A percentile compares a stretch with the other conserved stretches of the same genome.
Evolutionary conservation across 2,329 filamentous ascomycete species (phyloP).

Genomic region (Exophiala aquamarina): DNA sequence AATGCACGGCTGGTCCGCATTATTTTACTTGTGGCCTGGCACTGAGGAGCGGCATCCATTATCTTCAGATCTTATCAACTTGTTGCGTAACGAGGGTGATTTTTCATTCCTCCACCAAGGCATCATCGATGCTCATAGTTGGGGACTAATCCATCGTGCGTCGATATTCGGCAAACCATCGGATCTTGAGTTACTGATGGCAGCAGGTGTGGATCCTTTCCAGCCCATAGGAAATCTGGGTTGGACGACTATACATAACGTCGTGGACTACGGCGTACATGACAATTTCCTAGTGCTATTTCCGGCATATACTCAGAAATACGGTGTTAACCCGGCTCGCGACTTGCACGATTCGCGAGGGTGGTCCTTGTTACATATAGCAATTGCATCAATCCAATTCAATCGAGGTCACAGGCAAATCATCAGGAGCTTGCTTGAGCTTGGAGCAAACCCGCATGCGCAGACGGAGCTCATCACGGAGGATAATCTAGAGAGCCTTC

Average conservation of each 20-base stretch:
- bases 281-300: conserved; percentile 5
- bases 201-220: conserved; percentile 7
- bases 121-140: conserved; percentile 1
- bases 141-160: conserved; percentile 9
- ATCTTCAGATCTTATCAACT: not conserved
- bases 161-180: conserved; percentile 6
- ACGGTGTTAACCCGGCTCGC: not conserved
- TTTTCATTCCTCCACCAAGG: conserved; percentile 1
- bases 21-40: conserved; percentile 8
- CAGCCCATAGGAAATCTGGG: not conserved
- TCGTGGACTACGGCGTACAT: conserved; percentile 1
- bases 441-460: conserved; percentile 5
- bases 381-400: too few relatives aligned
- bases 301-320: not conserved
- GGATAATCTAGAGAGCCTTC: not conserved
- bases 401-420: conserved; percentile 8
- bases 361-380: conserved; percentile 13
- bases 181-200: conserved; percentile 6
- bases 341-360: conserved; percentile 3
- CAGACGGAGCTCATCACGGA: not conserved
- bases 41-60: not conserved
- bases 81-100: conserved; percentile 2
- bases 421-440: conserved; percentile 1
- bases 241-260: conserved; percentile 4
- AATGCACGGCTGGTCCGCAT: conserved; percentile 2